Conservation (phyloP, 495 filamentous ascomycete species). For the Elasticomyces elasticus region DNA sequence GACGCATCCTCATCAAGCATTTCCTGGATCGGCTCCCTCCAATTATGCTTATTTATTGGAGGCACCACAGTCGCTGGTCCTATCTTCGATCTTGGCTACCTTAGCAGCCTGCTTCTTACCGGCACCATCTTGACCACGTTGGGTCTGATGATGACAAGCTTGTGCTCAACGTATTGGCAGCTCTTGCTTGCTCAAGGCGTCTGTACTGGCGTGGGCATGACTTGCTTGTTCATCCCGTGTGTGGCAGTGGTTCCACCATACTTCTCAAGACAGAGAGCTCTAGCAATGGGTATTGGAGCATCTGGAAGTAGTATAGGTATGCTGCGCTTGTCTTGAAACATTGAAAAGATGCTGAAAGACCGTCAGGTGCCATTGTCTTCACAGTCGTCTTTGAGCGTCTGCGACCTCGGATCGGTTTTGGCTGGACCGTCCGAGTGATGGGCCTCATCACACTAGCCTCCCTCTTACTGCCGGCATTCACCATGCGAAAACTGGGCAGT, state of each 20-base stretch:
- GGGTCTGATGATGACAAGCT: constrained; percentile 7
- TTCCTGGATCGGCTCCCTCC: constrained; percentile 31
- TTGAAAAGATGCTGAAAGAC: background rate
- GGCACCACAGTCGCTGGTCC: constrained; percentile 53
- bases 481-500: constrained; percentile 16
- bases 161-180: constrained; percentile 4
- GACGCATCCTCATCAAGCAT: constrained; percentile 21
- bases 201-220: background rate
- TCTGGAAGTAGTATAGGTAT: constrained; percentile 42
- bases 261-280: constrained; percentile 34
- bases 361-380: constrained; percentile 45
- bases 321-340: background rate
- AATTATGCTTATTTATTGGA: constrained; percentile 35
- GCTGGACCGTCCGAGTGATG: constrained; percentile 48
- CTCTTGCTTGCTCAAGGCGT: constrained; percentile 9
- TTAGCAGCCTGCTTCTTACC: constrained; percentile 36
- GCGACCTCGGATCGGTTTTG: constrained; percentile 52
- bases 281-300: constrained; percentile 47
- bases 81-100: constrained; percentile 30
- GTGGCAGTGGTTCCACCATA: constrained; percentile 38
- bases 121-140: constrained; percentile 2
- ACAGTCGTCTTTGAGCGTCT: constrained; percentile 60
- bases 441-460: constrained; percentile 37
- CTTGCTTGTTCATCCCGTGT: background rate
- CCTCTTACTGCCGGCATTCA: constrained; percentile 23